Evolutionary conservation across 768 basidiomycete species (phyloP).

Genomic region (Podaxis carcinomalis): DNA sequence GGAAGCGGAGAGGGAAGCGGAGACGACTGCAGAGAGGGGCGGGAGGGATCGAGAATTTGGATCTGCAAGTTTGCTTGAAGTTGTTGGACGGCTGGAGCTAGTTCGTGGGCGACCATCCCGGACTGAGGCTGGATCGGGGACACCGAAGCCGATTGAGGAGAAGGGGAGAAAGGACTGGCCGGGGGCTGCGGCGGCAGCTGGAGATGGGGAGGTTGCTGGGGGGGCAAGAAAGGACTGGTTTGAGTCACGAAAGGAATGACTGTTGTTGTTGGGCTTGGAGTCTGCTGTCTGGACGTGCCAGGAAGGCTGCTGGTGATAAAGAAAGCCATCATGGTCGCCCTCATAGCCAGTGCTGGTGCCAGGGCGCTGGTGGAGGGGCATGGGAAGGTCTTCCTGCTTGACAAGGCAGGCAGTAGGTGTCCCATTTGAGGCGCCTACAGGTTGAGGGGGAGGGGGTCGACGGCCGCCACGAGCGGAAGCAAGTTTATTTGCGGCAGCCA

Average conservation of each 20-base stretch:
- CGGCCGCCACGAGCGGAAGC: constrained; percentile 15
- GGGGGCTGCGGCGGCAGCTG: constrained; percentile 30
- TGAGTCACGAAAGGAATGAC: constrained; percentile 76
- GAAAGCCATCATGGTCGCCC: constrained; percentile 32
- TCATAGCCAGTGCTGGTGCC: constrained; percentile 77
- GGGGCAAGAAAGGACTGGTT: constrained; percentile 74
- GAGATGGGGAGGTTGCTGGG: constrained; percentile 24
- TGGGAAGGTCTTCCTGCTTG: constrained; percentile 37
- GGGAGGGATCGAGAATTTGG: constrained; percentile 49
- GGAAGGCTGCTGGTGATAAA: constrained; percentile 23
- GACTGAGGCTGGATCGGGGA: constrained; percentile 21
- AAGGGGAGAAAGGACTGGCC: constrained; percentile 71
- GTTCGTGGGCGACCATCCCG: constrained; percentile 23
- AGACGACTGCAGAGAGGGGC: constrained; percentile 73
- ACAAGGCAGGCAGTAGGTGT: constrained; percentile 22
- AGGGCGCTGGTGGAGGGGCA: constrained; percentile 46
- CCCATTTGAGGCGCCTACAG: constrained; percentile 13
- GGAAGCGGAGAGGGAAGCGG: constrained; percentile 55
- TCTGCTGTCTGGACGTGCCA: constrained; percentile 3
- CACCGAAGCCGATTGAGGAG: constrained; percentile 28
- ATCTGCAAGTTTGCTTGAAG: constrained; percentile 42
- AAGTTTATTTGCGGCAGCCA: constrained; percentile 57
- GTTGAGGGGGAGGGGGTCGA: constrained; percentile 17
- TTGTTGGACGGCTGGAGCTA: constrained; percentile 43
- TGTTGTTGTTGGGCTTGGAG: constrained; percentile 16